phyloP scores from a whole-genome alignment of 2,329 filamentous ascomycete genomes.

The Niveomyces coronatus region DNA sequence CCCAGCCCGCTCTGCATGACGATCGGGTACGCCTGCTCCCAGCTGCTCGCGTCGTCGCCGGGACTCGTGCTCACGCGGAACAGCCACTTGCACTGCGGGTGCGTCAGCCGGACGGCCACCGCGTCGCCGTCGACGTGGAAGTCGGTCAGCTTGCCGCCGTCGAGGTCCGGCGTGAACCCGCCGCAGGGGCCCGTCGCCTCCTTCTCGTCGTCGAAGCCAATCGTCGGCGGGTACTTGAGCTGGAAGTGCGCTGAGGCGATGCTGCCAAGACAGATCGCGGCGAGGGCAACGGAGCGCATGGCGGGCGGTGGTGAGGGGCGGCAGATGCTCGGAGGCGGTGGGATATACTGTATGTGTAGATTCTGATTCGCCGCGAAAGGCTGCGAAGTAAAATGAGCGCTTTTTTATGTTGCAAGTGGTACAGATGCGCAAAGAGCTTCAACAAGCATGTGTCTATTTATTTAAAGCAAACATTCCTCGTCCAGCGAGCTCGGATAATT shows the following conservation, averaged over 20 bases:
- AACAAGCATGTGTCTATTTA: too few species aligned
- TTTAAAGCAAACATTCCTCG: too few species aligned
- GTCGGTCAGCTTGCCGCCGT: constrained; percentile 35
- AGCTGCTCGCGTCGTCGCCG: constrained; percentile 30
- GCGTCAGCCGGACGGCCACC: constrained; percentile 36
- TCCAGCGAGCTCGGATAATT: too few species aligned
- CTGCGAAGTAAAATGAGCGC: too few species aligned
- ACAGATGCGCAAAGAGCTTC: too few species aligned
- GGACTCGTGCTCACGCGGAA: constrained; percentile 45
- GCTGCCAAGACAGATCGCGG: constrained; percentile 29
- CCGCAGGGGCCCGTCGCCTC: constrained; percentile 41
- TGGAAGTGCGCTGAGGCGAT: constrained; percentile 43
- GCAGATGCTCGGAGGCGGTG: too few species aligned
- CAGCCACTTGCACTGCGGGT: constrained; percentile 44
- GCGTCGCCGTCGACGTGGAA: constrained; percentile 49
- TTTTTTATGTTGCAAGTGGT: too few species aligned
- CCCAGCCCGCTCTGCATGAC: constrained; percentile 45
- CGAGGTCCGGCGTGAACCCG: constrained; percentile 38
- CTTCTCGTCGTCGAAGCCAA: constrained; percentile 39
- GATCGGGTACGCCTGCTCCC: constrained; percentile 45
- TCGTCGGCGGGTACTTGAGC: constrained; percentile 35
- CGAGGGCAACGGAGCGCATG: constrained; percentile 28
- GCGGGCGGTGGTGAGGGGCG: constrained; percentile 13
- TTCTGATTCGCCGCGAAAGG: too few species aligned
- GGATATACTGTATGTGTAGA: too few species aligned